Base-by-base conservation (phyloP, 2,329 filamentous ascomycete genomes). In the Fusarium guadeloupense region DNA sequence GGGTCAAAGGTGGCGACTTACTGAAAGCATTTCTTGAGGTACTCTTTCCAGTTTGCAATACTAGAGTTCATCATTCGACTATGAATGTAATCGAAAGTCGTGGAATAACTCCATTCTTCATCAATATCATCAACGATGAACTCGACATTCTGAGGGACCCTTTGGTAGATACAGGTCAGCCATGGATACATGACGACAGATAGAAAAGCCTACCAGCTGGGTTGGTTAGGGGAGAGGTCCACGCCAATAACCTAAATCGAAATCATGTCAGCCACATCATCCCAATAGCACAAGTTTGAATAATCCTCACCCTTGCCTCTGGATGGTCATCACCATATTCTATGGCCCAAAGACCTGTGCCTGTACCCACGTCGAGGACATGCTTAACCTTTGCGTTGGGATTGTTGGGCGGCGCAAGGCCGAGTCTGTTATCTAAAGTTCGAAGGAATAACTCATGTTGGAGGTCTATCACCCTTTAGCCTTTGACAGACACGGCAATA, bases 71-170 rank as follows among this genome's bases (percentile, higher is more conserved):
- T 50, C 43, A 58, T 54, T 14, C 54, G 43, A 16, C 58, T 58
- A 26, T 58, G 44, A 20, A 61, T 39, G 37, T 54, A 54, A 21
- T 58, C 58, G 38, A 61, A 58, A 13, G 34, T 40, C 4, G 42
- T 9, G n/a, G 25, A 38, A 28, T 46, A 39, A 4, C 31, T 48
- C 48, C 58, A 61, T 6, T 47, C 19, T n/a, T 58, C 44, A 8
- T 61, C 58, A 9, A 61, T 44, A 38, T 58, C 54, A 21, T 58
- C 54, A 23, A 61, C n/a, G 2, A 47, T 37, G 31, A 61, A 61
- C 17, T 46, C 37, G 5, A 61, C 44, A 10, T 59, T 59, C 1
- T 44, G 44, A 6, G 49, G 55, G 5, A 59, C 40, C 26, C 55
- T 54, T 14, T 10, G 4, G 5, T 6, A n/a, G 5, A 28, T 17